A percentile compares a stretch with the other conserved stretches of the same genome.
phyloP scores from a whole-genome alignment of 305 asterid genomes.

The Fraxinus dipetala region DNA sequence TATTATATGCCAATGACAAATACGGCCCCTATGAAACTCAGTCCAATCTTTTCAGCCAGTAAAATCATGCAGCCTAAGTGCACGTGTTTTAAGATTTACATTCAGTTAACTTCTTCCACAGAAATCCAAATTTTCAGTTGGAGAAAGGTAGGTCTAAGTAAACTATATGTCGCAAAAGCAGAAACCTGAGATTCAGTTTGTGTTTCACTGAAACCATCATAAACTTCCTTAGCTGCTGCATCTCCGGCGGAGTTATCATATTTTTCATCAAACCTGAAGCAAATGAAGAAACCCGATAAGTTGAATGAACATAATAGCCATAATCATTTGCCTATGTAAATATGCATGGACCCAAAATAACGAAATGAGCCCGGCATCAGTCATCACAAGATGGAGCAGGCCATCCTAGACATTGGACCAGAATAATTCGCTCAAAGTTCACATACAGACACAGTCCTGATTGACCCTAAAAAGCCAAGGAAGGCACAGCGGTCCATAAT shows the following conservation, averaged over 20 bases:
- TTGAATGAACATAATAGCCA: slow-evolving; percentile 1
- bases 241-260: slow-evolving; percentile 44
- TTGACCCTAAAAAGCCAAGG: not conserved
- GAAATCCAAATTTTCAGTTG: slow-evolving; percentile 12
- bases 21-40: not conserved
- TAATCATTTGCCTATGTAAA: not conserved
- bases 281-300: not conserved
- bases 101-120: not conserved
- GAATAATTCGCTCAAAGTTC: not conserved
- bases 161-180: slow-evolving; percentile 12
- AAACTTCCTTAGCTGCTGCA: slow-evolving; percentile 35
- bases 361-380: not conserved
- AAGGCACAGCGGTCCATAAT: not conserved
- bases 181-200: slow-evolving; percentile 93
- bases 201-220: slow-evolving; percentile 82
- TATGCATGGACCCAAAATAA: not conserved
- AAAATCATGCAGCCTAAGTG: slow-evolving; percentile 13
- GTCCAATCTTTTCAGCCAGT: not conserved
- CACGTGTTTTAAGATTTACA: not conserved
- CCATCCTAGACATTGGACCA: not conserved
- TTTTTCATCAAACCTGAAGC: slow-evolving; percentile 57
- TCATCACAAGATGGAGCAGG: not conserved
- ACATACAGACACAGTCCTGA: not conserved
- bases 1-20: not conserved
- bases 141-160: slow-evolving; percentile 15